Percentiles rank a stretch among this genome's conserved stretches.
Conservation (phyloP, 106 monocot species). For the Ottelia alismoides region DNA sequence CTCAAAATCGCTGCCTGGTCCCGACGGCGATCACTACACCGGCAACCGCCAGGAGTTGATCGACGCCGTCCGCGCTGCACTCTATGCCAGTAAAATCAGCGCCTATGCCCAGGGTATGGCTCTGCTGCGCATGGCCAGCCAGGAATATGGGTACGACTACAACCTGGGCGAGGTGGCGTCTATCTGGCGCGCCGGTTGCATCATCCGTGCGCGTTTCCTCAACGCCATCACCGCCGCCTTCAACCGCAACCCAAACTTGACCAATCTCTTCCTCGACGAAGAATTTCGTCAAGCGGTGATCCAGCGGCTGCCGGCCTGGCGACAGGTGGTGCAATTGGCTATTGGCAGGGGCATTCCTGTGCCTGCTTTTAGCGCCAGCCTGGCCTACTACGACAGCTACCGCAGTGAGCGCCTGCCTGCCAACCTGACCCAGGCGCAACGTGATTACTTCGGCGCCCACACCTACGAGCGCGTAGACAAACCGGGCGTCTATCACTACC, state of each 20-base stretch:
- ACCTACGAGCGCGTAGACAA: slow-evolving; percentile 20
- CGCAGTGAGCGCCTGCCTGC: slow-evolving; percentile 20
- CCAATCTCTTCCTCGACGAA: slow-evolving; percentile 15
- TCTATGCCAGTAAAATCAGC: slow-evolving; percentile 21
- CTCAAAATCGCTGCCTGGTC: slow-evolving; percentile 1
- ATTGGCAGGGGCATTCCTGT: slow-evolving; percentile 15
- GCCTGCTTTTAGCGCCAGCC: slow-evolving; percentile 17
- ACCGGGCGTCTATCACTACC: too few species aligned
- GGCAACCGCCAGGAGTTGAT: slow-evolving; percentile 7
- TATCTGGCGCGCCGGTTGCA: slow-evolving; percentile 26
- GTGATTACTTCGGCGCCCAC: slow-evolving; percentile 21
- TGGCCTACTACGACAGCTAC: slow-evolving; percentile 22
- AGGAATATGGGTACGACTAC: slow-evolving; percentile 14
- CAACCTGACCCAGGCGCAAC: slow-evolving; percentile 19
- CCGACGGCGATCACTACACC: too few species aligned
- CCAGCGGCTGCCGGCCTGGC: slow-evolving; percentile 15
- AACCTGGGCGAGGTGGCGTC: slow-evolving; percentile 18
- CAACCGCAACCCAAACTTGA: slow-evolving; percentile 5
- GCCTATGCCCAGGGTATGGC: slow-evolving; percentile 27
- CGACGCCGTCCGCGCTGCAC: slow-evolving; percentile 19
- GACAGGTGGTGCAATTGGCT: slow-evolving; percentile 17
- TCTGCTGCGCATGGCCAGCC: slow-evolving; percentile 10
- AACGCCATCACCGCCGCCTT: slow-evolving; percentile 22
- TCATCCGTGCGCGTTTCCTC: slow-evolving; percentile 17
- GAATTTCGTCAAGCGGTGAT: slow-evolving; percentile 18